Percentiles rank a stretch among this genome's conserved stretches.
phyloP scores from a whole-genome alignment of 148 eudicot species.

The Limonium bicolor region DNA sequence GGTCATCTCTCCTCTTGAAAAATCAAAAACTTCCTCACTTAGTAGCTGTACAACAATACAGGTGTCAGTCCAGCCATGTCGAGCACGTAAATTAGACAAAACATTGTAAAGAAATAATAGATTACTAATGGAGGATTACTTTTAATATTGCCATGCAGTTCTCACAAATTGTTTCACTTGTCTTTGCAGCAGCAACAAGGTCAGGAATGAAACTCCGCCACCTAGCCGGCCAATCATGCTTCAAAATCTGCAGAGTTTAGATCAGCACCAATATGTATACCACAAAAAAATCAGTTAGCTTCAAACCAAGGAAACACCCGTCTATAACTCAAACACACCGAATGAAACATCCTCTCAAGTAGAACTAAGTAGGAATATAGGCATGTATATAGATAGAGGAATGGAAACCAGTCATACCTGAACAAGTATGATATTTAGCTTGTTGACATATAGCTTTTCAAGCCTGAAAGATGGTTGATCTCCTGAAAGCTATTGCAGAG shows the following conservation, averaged over 20 bases:
- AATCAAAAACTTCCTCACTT: constrained; percentile 96
- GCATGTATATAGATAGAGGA: background rate
- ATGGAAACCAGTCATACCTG: constrained; percentile 42
- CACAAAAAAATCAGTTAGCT: too few relatives aligned
- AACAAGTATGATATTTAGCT: constrained; percentile 78
- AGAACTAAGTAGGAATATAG: too few relatives aligned
- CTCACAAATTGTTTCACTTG: constrained; percentile 94
- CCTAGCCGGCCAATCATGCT: constrained; percentile 95
- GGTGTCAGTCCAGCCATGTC: constrained; percentile 4
- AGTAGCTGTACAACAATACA: constrained; percentile 36
- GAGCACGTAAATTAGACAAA: constrained; percentile 2
- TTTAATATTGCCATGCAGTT: constrained; percentile 97
- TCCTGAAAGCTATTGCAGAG: constrained; percentile 67
- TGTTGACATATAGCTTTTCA: constrained; percentile 91
- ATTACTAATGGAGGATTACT: constrained; percentile 19
- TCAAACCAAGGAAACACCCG: too few relatives aligned
- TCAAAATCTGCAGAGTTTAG: constrained; percentile 50
- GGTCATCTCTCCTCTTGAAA: constrained; percentile 99
- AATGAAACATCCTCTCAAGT: too few relatives aligned
- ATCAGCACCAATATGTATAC: background rate
- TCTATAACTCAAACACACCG: too few relatives aligned
- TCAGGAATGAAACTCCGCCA: constrained; percentile 97
- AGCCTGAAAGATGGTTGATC: constrained; percentile 75
- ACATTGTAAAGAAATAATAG: background rate
- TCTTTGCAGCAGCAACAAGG: constrained; percentile 86